These are phyloP conservation scores for Chrysanthemum makinoi DNA, from an alignment of 129 eudicot genomes.

Conservation along the genomic window DNA sequence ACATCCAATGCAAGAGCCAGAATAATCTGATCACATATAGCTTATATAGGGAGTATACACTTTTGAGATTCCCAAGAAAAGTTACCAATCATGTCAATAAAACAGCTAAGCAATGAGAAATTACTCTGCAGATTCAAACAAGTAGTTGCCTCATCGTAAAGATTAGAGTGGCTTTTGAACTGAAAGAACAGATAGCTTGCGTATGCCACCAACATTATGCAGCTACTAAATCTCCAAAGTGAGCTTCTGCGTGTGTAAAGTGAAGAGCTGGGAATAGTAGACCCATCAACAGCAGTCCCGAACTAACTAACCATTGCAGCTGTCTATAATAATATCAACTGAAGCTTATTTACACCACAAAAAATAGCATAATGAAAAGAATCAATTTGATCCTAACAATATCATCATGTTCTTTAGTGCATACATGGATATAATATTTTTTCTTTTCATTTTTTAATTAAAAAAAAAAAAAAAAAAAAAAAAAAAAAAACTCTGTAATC, in stretches of 20 bases:
- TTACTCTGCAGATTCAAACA: not conserved
- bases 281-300: no score
- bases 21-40: not conserved
- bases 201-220: slow-evolving; percentile 71
- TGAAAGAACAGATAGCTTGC: slow-evolving; percentile 81
- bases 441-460: no score
- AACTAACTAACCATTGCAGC: no score
- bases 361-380: no score
- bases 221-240: slow-evolving; percentile 31
- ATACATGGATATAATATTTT: no score
- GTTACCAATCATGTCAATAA: not conserved
- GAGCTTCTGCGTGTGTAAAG: slow-evolving; percentile 70
- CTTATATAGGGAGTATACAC: not conserved
- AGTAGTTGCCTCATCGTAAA: slow-evolving; percentile 1
- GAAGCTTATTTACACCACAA: no score
- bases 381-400: no score
- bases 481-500: no score
- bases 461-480: no score
- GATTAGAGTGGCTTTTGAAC: slow-evolving; percentile 51
- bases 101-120: not conserved
- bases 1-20: no score
- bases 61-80: not conserved
- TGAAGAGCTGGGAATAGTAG: slow-evolving; percentile 67
- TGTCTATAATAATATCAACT: no score
- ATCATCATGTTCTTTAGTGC: no score